Evolutionary conservation across 345 rosid species (phyloP), one percentile per base, ranked within the genome.

Genomic region (Eucalyptus sp.): DNA sequence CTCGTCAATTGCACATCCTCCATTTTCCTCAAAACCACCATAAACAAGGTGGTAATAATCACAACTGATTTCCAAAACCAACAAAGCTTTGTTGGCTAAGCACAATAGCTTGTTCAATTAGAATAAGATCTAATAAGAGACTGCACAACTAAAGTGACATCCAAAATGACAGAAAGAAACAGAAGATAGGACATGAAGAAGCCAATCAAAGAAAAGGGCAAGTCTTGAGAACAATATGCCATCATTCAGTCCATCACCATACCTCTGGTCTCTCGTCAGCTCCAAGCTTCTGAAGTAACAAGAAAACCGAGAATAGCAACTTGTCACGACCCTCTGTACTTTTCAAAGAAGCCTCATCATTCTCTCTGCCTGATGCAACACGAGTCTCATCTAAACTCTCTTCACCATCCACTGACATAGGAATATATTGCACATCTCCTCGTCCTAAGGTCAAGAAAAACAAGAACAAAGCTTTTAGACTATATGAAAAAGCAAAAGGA

Each of bases 211-310:
- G 58, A 86, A 43, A 86, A 29, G 25, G 44, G 79, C 50, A 92
- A 76, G 46, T 71, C 83, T 71, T 71, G 64, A 87, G 50, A 51
- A 48, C 64, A 88, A 29, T 43, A 54, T 9, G 49, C 43, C 49
- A 51, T 22, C 10, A 46, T 50, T 60, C 20, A 31, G 84, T 58
- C 48, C 56, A 58, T 76, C 87, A 89, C 87, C 87, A 88, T 92
- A 97, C 99, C 99, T 98, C 99, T 60, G 99, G 98, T 90, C 99
- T 96, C 87, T 97, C 99, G 89, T 98, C 99, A 90, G 93, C 96
- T 89, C 98, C 99, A 91, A 97, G 98, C 93, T 95, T 95, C 91
- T 96, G 98, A 92, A 98, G 98, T 89, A 97, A 93, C 29, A 95
- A 96, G 93, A 98, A 98, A 88, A 97, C 97, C 91, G 94, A 91